Evolutionary conservation across 1,139 yeast genomes (phyloP).

Genomic region (Yamadazyma epiphylla): DNA sequence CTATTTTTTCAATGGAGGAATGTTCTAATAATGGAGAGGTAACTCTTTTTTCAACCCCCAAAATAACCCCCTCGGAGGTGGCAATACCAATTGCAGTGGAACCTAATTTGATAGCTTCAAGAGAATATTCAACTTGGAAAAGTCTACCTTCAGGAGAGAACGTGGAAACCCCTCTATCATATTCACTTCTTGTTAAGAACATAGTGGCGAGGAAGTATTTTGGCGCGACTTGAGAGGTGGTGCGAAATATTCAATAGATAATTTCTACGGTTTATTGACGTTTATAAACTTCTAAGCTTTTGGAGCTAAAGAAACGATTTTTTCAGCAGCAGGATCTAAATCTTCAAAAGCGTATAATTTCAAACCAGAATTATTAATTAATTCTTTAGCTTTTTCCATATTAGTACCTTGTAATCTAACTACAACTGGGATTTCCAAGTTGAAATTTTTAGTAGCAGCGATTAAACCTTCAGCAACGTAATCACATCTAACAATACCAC

Average conservation of each 20-base stretch:
- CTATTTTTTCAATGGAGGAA: conserved; percentile 91
- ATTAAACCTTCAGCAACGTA: conserved; percentile 97
- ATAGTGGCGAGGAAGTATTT: conserved; percentile 32
- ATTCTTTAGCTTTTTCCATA: conserved; percentile 81
- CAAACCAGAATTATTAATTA: conserved; percentile 85
- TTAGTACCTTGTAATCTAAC: conserved; percentile 99
- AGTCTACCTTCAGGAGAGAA: conserved; percentile 98
- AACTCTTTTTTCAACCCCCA: conserved; percentile 96
- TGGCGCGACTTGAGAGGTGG: no score
- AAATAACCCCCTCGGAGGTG: conserved; percentile 93
- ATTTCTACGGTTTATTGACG: no score
- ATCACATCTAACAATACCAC: conserved; percentile 99
- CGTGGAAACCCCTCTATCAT: conserved; percentile 97
- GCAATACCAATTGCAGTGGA: conserved; percentile 97
- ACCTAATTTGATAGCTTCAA: conserved; percentile 95
- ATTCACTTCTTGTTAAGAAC: conserved; percentile 98
- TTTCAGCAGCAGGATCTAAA: conserved; percentile 96
- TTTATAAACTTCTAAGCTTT: background rate
- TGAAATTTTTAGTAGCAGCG: conserved; percentile 93
- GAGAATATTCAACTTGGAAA: conserved; percentile 96
- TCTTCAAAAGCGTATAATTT: conserved; percentile 90
- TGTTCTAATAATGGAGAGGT: conserved; percentile 90
- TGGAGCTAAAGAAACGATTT: conserved; percentile 73
- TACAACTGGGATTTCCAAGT: conserved; percentile 89
- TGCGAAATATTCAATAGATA: no score